A percentile compares a stretch with the other conserved stretches of the same genome.
phyloP scores from a whole-genome alignment of 2,329 filamentous ascomycete species.

The Eutypa lata region DNA sequence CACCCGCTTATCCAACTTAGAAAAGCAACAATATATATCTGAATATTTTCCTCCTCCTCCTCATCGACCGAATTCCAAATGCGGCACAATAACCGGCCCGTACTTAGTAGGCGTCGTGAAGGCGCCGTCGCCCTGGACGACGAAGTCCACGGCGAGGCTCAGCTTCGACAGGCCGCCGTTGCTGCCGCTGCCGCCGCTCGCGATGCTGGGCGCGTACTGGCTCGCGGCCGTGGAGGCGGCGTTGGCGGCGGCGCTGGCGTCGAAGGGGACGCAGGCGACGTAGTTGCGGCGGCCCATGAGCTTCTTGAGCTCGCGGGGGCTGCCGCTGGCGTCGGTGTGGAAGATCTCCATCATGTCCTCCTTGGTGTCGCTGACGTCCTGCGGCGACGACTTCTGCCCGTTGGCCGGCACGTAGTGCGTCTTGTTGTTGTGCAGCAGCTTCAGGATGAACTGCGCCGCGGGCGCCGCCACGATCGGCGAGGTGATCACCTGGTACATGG shows the following conservation, averaged over 20 bases:
- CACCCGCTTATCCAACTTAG: too few species aligned
- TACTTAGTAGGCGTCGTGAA: slow-evolving; percentile 88
- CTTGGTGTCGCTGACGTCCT: slow-evolving; percentile 84
- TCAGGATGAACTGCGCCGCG: slow-evolving; percentile 79
- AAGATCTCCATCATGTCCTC: slow-evolving; percentile 99
- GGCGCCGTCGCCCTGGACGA: slow-evolving; percentile 87
- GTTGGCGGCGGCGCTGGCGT: slow-evolving; percentile 74
- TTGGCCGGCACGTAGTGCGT: slow-evolving; percentile 88
- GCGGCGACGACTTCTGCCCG: slow-evolving; percentile 67
- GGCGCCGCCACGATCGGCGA: slow-evolving; percentile 90
- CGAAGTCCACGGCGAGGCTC: slow-evolving; percentile 91
- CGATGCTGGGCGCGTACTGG: slow-evolving; percentile 27
- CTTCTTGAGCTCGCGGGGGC: slow-evolving; percentile 77
- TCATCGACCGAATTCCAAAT: slow-evolving; percentile 70
- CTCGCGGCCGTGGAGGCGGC: slow-evolving; percentile 18
- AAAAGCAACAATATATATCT: too few species aligned
- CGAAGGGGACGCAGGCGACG: slow-evolving; percentile 88
- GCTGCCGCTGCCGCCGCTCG: slow-evolving; percentile 18
- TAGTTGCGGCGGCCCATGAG: slow-evolving; percentile 95
- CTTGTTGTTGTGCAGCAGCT: slow-evolving; percentile 93
- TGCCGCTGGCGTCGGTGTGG: slow-evolving; percentile 86
- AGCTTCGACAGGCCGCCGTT: slow-evolving; percentile 58
- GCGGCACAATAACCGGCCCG: slow-evolving; percentile 91
- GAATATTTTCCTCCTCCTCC: background rate
- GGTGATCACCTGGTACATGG: slow-evolving; percentile 98